Conservation (phyloP, 768 basidiomycete genomes). For the Suillus subaureus region DNA sequence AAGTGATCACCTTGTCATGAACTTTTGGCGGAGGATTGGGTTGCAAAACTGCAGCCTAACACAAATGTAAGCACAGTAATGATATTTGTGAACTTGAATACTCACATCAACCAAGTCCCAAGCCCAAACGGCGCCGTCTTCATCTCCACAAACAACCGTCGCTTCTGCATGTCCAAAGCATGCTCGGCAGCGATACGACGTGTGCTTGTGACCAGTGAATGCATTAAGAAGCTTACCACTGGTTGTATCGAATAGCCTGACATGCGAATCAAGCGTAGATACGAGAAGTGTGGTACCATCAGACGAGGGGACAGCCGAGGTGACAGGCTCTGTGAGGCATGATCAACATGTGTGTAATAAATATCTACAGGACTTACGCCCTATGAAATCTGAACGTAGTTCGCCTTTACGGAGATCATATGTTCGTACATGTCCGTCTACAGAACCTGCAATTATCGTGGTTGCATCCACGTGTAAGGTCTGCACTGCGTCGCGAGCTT, state of each 20-base stretch:
- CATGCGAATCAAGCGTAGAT: conserved; percentile 79
- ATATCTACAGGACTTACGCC: conserved; percentile 58
- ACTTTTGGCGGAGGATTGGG: conserved; percentile 77
- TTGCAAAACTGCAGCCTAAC: conserved; percentile 67
- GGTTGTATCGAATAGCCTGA: conserved; percentile 82
- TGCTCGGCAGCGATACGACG: conserved; percentile 76
- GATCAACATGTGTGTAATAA: background rate
- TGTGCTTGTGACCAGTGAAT: conserved; percentile 76
- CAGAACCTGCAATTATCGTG: conserved; percentile 77
- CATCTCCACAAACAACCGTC: conserved; percentile 84
- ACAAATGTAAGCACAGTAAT: conserved; percentile 10
- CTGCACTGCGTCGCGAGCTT: conserved; percentile 87
- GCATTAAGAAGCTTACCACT: conserved; percentile 86
- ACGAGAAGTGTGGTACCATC: conserved; percentile 83
- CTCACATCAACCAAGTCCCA: conserved; percentile 93
- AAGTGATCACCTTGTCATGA: conserved; percentile 85
- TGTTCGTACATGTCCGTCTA: conserved; percentile 90
- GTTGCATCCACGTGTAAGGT: conserved; percentile 68
- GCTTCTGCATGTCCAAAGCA: conserved; percentile 87
- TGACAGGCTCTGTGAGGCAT: conserved; percentile 71
- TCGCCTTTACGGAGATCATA: conserved; percentile 96
- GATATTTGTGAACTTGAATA: conserved; percentile 6
- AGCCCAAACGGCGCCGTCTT: conserved; percentile 84
- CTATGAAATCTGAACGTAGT: conserved; percentile 85
- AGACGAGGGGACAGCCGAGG: conserved; percentile 76